A percentile compares a stretch with the other conserved stretches of the same genome.
These are phyloP conservation scores for Taphrina populina DNA, from an alignment of 1,139 yeast species.

Conservation along the genomic window DNA sequence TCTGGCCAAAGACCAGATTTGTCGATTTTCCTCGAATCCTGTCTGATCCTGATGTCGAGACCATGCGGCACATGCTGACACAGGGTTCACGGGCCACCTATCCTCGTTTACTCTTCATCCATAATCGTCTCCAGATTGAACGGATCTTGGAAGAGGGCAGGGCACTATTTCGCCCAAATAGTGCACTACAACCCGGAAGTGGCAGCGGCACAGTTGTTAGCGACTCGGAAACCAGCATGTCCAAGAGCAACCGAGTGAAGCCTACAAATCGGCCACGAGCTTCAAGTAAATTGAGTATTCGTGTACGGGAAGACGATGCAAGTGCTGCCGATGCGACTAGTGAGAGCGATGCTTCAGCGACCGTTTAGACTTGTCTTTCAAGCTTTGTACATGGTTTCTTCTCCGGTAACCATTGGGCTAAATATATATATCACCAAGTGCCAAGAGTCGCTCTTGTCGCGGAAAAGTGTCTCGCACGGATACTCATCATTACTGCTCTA, in stretches of 20 bases:
- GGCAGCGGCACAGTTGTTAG: slow-evolving; percentile 24
- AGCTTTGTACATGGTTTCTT: too few relatives aligned
- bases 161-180: slow-evolving; percentile 1
- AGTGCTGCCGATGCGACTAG: background rate
- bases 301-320: background rate
- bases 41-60: slow-evolving; percentile 64
- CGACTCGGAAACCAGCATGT: slow-evolving; percentile 15
- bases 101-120: slow-evolving; percentile 65
- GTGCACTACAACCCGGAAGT: background rate
- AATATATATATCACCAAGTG: too few relatives aligned
- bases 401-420: too few relatives aligned
- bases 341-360: background rate
- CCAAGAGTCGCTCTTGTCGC: too few relatives aligned
- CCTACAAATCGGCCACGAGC: background rate
- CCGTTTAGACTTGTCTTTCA: too few relatives aligned
- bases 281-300: slow-evolving; percentile 11
- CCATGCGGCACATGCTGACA: slow-evolving; percentile 56
- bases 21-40: slow-evolving; percentile 64
- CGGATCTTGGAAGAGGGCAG: slow-evolving; percentile 54
- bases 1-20: slow-evolving; percentile 67
- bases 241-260: background rate
- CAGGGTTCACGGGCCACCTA: slow-evolving; percentile 68
- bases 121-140: slow-evolving; percentile 63
- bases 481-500: too few relatives aligned
- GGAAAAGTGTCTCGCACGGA: too few relatives aligned